Percentiles rank a stretch among this genome's conserved stretches.
Evolutionary conservation across 2,329 filamentous ascomycete species (phyloP).

Genomic region (Triangularia setosa): DNA sequence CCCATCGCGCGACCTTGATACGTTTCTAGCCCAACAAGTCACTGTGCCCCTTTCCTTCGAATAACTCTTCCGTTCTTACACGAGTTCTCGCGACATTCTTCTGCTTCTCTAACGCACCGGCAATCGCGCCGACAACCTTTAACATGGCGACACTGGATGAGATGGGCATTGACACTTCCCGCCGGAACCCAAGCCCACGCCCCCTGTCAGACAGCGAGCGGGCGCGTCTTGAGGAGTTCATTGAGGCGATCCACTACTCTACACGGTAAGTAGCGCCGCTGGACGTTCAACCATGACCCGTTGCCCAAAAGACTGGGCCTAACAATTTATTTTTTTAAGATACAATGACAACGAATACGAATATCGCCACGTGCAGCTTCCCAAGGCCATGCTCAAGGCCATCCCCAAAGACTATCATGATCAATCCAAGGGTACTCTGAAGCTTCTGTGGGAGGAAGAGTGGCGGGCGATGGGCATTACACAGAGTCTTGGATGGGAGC

Average conservation of each 20-base stretch:
- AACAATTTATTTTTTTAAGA: slow-evolving; percentile 51
- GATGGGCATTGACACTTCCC: slow-evolving; percentile 71
- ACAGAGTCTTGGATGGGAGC: slow-evolving; percentile 98
- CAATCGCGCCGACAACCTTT: not conserved
- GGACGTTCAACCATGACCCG: not conserved
- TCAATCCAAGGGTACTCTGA: slow-evolving; percentile 81
- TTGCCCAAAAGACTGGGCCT: slow-evolving; percentile 6
- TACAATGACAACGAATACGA: slow-evolving; percentile 92
- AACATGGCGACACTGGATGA: slow-evolving; percentile 29
- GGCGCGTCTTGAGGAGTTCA: slow-evolving; percentile 81
- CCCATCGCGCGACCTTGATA: not conserved
- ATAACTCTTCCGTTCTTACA: not conserved
- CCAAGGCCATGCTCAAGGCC: slow-evolving; percentile 95
- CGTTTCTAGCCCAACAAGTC: not conserved
- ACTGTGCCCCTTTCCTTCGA: not conserved
- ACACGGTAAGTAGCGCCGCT: slow-evolving; percentile 59
- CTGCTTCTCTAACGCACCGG: not conserved
- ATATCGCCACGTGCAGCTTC: slow-evolving; percentile 95
- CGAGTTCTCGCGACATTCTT: not conserved
- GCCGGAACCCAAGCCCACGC: slow-evolving; percentile 83
- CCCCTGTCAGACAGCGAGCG: slow-evolving; percentile 77
- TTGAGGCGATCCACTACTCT: slow-evolving; percentile 94
- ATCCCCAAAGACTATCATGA: slow-evolving; percentile 72
- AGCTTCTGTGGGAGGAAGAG: slow-evolving; percentile 96
- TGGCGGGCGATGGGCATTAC: slow-evolving; percentile 97